Evolutionary conservation across 139 green algal species (phyloP), one percentile per base, ranked within the genome.

Genomic region (Chlorella ohadii): DNA sequence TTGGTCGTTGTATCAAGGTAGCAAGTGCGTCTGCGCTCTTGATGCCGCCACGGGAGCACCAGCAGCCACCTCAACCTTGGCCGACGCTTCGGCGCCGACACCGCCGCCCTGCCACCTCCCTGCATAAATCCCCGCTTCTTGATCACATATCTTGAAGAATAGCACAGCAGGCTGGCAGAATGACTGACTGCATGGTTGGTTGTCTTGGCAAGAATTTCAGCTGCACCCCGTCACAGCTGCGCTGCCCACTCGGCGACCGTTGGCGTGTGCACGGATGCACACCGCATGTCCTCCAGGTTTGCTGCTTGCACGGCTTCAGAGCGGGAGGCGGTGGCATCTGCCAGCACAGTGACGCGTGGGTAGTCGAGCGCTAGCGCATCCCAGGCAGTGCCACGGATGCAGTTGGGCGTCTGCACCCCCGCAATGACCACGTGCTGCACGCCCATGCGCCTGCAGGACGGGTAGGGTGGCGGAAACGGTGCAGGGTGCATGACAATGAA

Each of bases 351-450:
- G 17, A 92, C 90, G 28, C 76, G 65, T 20, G 57, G 39, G 63
- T 96, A 96, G 77, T 96, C 93, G 28, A 93, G 85, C 6, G 75
- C 83, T 31, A 96, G 51, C 1, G 92, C 92, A 78, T 96, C 93
- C 68, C 93, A 92, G 11, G 92, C 93, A 6, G 93, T 95, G 20
- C 88, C 91, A 1, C 93, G 84, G 74, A 96, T 93, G 89, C 93
- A 96, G 73, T 96, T 96, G 70, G 93, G 93, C 25, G 93, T 96
- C 81, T 96, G 93, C 63, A 96, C 90, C 1, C 93, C 93, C 27
- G 36, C 66, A 9, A 87, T 28, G 31, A 87, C 85, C 33, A 93
- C 79, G 0, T 55, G 78, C 7, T 47, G 17, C 28, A 89, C 57
- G 25, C 82, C 82, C 63, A 83, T 33, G 19, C 82, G 72, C 44